Conservation (phyloP, 2,329 filamentous ascomycete species). For the Neofusicoccum sp. region DNA sequence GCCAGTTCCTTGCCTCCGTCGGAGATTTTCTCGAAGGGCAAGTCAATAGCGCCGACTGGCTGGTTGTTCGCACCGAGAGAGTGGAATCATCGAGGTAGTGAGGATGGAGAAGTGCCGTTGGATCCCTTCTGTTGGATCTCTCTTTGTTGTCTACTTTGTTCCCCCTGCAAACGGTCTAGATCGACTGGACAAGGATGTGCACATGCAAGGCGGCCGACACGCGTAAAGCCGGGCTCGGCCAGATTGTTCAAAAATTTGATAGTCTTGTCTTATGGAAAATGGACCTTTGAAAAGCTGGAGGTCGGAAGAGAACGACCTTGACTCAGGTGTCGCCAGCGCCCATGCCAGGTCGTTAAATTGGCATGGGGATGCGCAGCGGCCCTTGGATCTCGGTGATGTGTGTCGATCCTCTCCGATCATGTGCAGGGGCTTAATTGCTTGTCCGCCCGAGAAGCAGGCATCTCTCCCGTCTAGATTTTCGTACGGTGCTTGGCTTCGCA, state of each 20-base stretch:
- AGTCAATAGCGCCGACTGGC: background rate
- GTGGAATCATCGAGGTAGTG: background rate
- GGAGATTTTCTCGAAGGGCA: background rate
- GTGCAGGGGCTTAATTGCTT: background rate
- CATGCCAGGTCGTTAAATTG: background rate
- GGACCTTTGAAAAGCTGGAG: background rate
- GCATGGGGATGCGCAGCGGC: background rate
- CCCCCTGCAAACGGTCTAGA: background rate
- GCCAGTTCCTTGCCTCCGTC: background rate
- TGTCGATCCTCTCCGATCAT: conserved; percentile 10
- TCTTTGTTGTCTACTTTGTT: background rate
- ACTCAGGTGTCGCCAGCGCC: background rate
- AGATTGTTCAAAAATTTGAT: background rate
- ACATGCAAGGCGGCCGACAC: too few relatives aligned
- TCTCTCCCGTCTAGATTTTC: too few relatives aligned
- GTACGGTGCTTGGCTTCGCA: too few relatives aligned
- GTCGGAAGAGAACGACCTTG: background rate
- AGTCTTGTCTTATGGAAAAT: background rate
- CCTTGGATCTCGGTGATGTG: background rate
- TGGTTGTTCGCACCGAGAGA: background rate
- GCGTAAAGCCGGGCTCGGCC: background rate
- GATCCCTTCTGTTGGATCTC: background rate
- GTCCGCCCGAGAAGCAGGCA: too few relatives aligned
- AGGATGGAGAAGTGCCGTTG: background rate
- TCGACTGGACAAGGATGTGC: too few relatives aligned